Base-by-base conservation (phyloP, 2,329 filamentous ascomycete genomes). In the Aspergillus eucalypticola region DNA sequence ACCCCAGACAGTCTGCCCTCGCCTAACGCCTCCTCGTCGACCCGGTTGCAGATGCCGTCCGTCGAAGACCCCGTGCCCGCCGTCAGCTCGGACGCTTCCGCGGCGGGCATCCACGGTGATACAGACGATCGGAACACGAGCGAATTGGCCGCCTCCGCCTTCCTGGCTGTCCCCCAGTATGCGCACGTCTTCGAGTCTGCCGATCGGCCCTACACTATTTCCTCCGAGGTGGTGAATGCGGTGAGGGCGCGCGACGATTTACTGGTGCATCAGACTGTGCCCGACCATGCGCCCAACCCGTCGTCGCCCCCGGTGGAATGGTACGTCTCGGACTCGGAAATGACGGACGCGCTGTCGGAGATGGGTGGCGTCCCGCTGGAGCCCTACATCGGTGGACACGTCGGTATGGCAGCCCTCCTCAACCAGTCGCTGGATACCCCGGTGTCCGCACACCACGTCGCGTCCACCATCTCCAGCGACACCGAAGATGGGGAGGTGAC, bases 101-200 rank as follows among this genome's bases (percentile, higher is more conserved):
- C 25, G 13, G 13, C 27, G 13, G 44, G 35, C 13, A 21, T 23
- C 53, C 48, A 32, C 46, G 25, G 25, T 19, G 46, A 8, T n/a
- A 17, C 23, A 17, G 29, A 7, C 11, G 42, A 27, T 46, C 41
- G 41, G 8, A 51, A 52, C 65, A 56, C 58, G 27, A 59, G 44
- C 10, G 65, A 69, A 52, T 60, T 67, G 35, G 68, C 66, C 5
- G 58, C 72, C 41, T 69, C 72, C 42, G 71, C 71, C 56, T 64
- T 74, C 15, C 68, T 71, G 56, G 69, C 71, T 7, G 66, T 73
- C 10, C 67, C 69, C 17, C 70, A 71, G 7, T 71, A 68, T 54
- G 67, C 70, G 5, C 64, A 64, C 27, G 60, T 64, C 35, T 56
- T 66, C 17, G 64, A 50, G 7, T 50, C 29, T 11, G 8, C 65